These are phyloP conservation scores for Miamiensis avidus DNA, from an alignment of 169 alveolate genomes.

Conservation along the genomic window DNA sequence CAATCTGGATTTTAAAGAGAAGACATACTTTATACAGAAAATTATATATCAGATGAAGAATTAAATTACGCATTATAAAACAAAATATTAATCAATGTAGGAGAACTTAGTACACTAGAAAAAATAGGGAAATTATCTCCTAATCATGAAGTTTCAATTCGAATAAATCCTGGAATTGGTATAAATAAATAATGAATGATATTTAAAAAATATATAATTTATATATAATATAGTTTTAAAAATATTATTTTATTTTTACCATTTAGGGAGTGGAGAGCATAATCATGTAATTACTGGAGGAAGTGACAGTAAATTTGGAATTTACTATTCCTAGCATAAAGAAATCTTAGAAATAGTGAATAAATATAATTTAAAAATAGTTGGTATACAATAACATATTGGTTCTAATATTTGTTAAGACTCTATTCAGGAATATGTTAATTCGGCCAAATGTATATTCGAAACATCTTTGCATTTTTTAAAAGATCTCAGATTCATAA, in stretches of 20 bases:
- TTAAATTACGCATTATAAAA: conserved; percentile 12
- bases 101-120: conserved; percentile 27
- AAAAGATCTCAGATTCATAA: conserved; percentile 31
- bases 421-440: conserved; percentile 24
- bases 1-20: conserved; percentile 24
- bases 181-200: no score
- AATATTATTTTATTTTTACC: no score
- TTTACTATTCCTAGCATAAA: conserved; percentile 17
- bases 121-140: not conserved
- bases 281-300: conserved; percentile 43
- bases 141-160: conserved; percentile 19
- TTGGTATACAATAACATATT: conserved; percentile 46
- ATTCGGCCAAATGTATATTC: conserved; percentile 22
- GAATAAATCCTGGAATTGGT: conserved; percentile 41
- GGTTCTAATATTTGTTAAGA: conserved; percentile 39
- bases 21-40: conserved; percentile 36
- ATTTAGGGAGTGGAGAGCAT: conserved; percentile 43
- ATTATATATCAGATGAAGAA: conserved; percentile 36
- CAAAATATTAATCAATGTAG: conserved; percentile 29
- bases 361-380: conserved; percentile 30
- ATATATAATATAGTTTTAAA: no score
- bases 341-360: conserved; percentile 8
- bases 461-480: conserved; percentile 27
- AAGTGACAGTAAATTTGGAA: conserved; percentile 43
- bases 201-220: no score